Evolutionary conservation across 306 rosid species (phyloP), one percentile per base, ranked within the genome.

Genomic region (Ochetophila trinervis): DNA sequence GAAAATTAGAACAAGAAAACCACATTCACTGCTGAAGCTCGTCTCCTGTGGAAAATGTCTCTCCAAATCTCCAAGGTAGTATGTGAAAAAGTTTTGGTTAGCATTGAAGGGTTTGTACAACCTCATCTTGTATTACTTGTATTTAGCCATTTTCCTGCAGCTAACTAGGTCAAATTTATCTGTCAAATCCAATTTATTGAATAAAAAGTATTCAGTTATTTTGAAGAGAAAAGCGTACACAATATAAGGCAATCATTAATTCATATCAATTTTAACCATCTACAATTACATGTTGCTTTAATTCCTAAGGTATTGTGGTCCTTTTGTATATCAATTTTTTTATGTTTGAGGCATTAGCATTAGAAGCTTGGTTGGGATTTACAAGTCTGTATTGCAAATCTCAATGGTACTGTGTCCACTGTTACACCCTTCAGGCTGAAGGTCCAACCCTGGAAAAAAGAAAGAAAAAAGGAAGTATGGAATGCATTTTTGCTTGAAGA

Each of bases 41-140:
- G 90, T 94, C 15, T 79, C 96, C 21, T 94, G 99, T 56, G 99
- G 99, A 65, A 88, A 65, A 63, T 90, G 97, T 78, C 87, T 90
- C 47, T 64, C 85, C 62, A 87, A 84, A 76, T 90, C 95, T 58
- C 90, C 96, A 34, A 86, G 97, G 79, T 88, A 84, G 53, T 55
- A 60, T 60, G 57, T 20, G 51, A 56, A 56, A 23, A 17, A 75
- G 87, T 72, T 57, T 74, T 66, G 76, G 73, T 72, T 67, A 57
- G 79, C 79, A 74, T 68, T 67, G 76, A 54, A 74, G 77, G 83
- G 58, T 81, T 74, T 70, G 78, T 69, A 48, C 77, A 70, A 61
- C 72, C 65, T 79, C 76, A 63, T 80, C 77, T 80, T 74, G 75
- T 81, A 70, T 76, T 74, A 71, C 74, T 76, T 78, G 76, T 81